These are phyloP conservation scores for Colletotrichum tofieldiae DNA, from an alignment of 2,329 filamentous ascomycete species.

Conservation along the genomic window DNA sequence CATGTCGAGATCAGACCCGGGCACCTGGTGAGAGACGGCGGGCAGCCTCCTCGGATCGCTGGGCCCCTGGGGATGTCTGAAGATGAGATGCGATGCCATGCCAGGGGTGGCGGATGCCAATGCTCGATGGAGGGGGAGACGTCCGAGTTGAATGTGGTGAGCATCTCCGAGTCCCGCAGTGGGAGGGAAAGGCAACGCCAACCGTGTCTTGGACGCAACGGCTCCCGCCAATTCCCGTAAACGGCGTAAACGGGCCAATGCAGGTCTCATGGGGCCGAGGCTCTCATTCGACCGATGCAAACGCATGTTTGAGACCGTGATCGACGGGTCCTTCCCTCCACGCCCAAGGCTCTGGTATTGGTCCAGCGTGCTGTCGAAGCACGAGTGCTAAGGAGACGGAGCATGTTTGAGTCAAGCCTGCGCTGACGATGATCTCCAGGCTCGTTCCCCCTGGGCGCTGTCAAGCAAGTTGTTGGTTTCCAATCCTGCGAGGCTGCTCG, in stretches of 20 bases:
- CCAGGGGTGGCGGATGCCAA: slow-evolving; percentile 23
- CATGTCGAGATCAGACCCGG: slow-evolving; percentile 35
- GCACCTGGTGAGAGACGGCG: slow-evolving; percentile 34
- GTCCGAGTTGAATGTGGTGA: slow-evolving; percentile 11
- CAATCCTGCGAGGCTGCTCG: slow-evolving; percentile 4
- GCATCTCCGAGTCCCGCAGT: slow-evolving; percentile 26
- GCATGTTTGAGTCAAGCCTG: neutral
- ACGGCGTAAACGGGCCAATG: slow-evolving; percentile 40
- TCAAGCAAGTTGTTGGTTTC: slow-evolving; percentile 7
- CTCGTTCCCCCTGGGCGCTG: neutral
- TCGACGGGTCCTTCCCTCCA: slow-evolving; percentile 46
- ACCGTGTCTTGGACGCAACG: slow-evolving; percentile 33
- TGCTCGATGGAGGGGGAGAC: slow-evolving; percentile 3
- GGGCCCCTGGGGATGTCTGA: slow-evolving; percentile 24
- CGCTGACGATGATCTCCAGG: neutral
- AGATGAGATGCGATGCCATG: slow-evolving; percentile 35
- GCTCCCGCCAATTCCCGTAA: slow-evolving; percentile 31
- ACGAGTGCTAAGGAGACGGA: slow-evolving; percentile 16
- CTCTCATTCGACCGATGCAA: slow-evolving; percentile 36
- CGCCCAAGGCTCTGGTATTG: slow-evolving; percentile 44
- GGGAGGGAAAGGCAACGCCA: slow-evolving; percentile 5
- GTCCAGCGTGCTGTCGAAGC: neutral
- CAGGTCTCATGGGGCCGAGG: slow-evolving; percentile 34
- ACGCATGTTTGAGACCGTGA: slow-evolving; percentile 43
- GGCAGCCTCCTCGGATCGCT: slow-evolving; percentile 21